Base-by-base conservation (phyloP, 257 asterid species). In the Perilla frutescens region DNA sequence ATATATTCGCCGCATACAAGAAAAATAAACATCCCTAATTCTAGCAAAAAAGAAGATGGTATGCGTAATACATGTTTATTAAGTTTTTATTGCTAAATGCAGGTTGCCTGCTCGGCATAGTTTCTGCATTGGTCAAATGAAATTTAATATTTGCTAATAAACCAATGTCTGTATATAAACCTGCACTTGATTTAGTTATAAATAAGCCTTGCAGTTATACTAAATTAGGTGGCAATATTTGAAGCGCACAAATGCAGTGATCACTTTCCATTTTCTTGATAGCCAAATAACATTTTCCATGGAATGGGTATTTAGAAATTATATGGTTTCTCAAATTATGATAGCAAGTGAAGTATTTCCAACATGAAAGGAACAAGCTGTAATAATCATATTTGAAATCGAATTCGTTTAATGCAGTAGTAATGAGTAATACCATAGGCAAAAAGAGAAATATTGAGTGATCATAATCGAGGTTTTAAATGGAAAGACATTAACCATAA, bases 171-270 rank as follows among this genome's bases (percentile, higher is more conserved):
- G n/a, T n/a, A n/a, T n/a, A n/a, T n/a, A 62, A 43, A 7, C 37
- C 72, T 34, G 48, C 60, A 76, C 29, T 66, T 26, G 7, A 2
- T 34, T 50, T 11, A 43, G 57, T 54, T 54, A 54, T 7, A 49
- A 49, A 9, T 12, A 3, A 43, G 48, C 48, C 10, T 43, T 43
- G 48, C 37, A 43, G 5, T 6, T 4, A 40, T 40, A 40, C 44
- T 8, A 40, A 1, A 8, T 40, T 40, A 40, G 44, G 2, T 40
- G 44, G 44, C 44, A 1, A 59, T 6, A 39, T 60, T 8, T 55
- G 39, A 9, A 40, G 1, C 12, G 8, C 12, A 55, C 3, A 55
- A 29, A 20, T 8, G 61, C 37, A 40, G 44, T 40, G 44, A 40
- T 40, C 44, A 20, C 26, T 20, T 20, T 20, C 26, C 26, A 20